These are phyloP conservation scores for Cladosporium sp. DNA, from an alignment of 2,329 filamentous ascomycete species.

Conservation along the genomic window DNA sequence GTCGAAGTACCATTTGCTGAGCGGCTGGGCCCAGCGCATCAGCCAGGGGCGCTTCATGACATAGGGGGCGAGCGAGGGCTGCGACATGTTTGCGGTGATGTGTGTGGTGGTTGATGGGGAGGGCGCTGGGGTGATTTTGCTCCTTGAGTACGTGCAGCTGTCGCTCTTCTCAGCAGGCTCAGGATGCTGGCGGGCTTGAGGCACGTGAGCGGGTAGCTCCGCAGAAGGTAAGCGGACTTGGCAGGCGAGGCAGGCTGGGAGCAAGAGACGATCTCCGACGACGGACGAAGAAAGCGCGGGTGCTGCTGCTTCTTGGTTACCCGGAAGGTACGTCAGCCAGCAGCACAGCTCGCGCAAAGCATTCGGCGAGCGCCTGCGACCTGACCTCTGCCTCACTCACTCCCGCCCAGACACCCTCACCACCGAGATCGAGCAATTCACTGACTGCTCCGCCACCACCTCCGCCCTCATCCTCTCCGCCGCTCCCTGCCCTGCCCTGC, in stretches of 20 bases:
- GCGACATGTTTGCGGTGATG: conserved; percentile 59
- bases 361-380: neutral
- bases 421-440: neutral
- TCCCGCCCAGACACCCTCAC: conserved; percentile 6
- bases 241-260: neutral
- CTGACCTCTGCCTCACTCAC: conserved; percentile 9
- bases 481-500: too few relatives aligned
- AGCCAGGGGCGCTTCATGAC: conserved; percentile 86
- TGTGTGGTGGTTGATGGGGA: conserved; percentile 26
- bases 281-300: neutral
- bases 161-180: conserved; percentile 19
- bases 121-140: conserved; percentile 12
- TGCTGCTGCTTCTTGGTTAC: neutral
- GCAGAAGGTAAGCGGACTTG: conserved; percentile 11
- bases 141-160: conserved; percentile 12
- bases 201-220: neutral
- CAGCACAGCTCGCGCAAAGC: neutral
- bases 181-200: conserved; percentile 16
- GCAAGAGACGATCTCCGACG: neutral
- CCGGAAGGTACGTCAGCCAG: neutral
- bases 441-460: neutral
- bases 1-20: conserved; percentile 86
- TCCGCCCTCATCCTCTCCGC: conserved; percentile 1
- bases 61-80: conserved; percentile 71
- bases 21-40: conserved; percentile 71